Conservation (phyloP, 768 basidiomycete genomes). For the Wakefieldia striispora region DNA sequence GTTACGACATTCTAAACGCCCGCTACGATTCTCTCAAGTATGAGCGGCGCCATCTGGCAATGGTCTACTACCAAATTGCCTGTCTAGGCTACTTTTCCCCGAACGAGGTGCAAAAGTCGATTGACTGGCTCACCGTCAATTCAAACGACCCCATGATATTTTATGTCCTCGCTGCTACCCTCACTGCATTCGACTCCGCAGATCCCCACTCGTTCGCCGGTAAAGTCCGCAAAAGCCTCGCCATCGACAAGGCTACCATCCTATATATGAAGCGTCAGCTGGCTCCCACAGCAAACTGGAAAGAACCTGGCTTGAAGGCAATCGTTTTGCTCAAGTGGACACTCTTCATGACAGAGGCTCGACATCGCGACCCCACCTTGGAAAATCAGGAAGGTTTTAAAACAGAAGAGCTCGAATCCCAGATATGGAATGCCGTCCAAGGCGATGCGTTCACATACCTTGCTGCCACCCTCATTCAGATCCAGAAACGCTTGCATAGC, state of each 20-base stretch:
- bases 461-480: slow-evolving; percentile 52
- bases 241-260: slow-evolving; percentile 46
- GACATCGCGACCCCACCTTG: slow-evolving; percentile 64
- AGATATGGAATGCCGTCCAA: slow-evolving; percentile 82
- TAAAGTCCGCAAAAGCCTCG: slow-evolving; percentile 45
- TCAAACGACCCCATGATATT: slow-evolving; percentile 67
- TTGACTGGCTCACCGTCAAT: slow-evolving; percentile 70
- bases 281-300: slow-evolving; percentile 56
- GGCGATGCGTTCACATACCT: slow-evolving; percentile 79
- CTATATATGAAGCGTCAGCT: slow-evolving; percentile 61
- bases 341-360: slow-evolving; percentile 73
- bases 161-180: slow-evolving; percentile 64
- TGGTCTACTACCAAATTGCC: slow-evolving; percentile 60
- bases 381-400: slow-evolving; percentile 65
- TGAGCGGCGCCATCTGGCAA: slow-evolving; percentile 67
- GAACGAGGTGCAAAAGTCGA: slow-evolving; percentile 56
- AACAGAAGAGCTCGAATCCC: slow-evolving; percentile 76
- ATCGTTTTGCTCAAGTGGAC: slow-evolving; percentile 84
- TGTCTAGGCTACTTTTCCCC: slow-evolving; percentile 60
- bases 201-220: slow-evolving; percentile 51
- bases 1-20: slow-evolving; percentile 63
- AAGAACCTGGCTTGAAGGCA: slow-evolving; percentile 67
- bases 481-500: slow-evolving; percentile 40
- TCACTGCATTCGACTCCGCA: slow-evolving; percentile 65
- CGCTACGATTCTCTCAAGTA: slow-evolving; percentile 72